phyloP scores from a whole-genome alignment of 1,139 yeast genomes.

The Diutina catenulata region DNA sequence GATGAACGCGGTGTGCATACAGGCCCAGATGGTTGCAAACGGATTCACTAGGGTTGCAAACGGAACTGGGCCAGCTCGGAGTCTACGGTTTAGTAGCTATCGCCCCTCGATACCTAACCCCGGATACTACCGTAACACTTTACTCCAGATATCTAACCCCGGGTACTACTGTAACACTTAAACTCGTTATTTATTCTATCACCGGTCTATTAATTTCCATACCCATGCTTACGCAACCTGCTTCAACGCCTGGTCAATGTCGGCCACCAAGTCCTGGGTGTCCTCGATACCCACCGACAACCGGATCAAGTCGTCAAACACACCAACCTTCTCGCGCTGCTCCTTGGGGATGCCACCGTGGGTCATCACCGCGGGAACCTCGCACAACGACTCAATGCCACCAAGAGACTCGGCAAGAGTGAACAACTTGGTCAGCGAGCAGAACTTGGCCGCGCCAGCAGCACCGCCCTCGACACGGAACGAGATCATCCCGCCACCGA shows the following conservation, averaged over 20 bases:
- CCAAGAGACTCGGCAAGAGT: slow-evolving; percentile 86
- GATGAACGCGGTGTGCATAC: too few species aligned
- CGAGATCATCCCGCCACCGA: slow-evolving; percentile 90
- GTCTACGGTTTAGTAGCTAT: too few species aligned
- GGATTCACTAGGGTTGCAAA: too few species aligned
- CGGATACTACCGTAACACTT: too few species aligned
- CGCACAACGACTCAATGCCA: slow-evolving; percentile 78
- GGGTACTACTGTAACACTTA: too few species aligned
- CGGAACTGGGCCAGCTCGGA: too few species aligned
- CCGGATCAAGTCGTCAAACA: slow-evolving; percentile 72
- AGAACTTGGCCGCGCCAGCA: slow-evolving; percentile 60
- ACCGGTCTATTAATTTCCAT: not conserved
- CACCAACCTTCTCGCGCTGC: slow-evolving; percentile 73
- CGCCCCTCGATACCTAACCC: too few species aligned
- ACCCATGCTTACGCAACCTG: not conserved
- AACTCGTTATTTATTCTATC: not conserved
- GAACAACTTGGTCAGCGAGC: slow-evolving; percentile 65
- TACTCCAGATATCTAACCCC: too few species aligned
- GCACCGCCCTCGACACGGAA: slow-evolving; percentile 82
- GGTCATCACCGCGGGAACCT: slow-evolving; percentile 89
- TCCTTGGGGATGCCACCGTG: slow-evolving; percentile 84
- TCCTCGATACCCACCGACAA: slow-evolving; percentile 85
- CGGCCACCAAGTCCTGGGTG: slow-evolving; percentile 63
- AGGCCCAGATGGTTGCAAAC: too few species aligned
- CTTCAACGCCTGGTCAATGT: slow-evolving; percentile 58